These are phyloP conservation scores for Stentor coeruleus DNA, from an alignment of 73 alveolate species.

Conservation along the genomic window DNA sequence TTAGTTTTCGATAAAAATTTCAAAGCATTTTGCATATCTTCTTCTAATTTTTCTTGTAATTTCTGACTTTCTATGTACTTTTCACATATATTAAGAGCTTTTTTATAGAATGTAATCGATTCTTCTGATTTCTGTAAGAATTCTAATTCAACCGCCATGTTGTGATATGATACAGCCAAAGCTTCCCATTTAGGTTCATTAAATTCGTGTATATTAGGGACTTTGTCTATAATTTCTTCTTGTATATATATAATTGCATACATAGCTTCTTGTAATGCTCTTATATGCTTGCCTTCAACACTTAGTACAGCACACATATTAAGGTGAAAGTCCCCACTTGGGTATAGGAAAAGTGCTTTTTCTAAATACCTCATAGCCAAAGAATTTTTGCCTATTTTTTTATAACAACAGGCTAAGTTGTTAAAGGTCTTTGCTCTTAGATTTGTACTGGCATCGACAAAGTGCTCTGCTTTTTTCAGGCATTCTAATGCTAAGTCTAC, in stretches of 20 bases:
- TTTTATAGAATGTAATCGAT: too few relatives aligned
- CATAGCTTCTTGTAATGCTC: constrained; percentile 73
- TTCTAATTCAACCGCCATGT: constrained; percentile 81
- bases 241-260: constrained; percentile 19
- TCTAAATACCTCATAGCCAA: constrained; percentile 66
- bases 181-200: constrained; percentile 33
- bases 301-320: constrained; percentile 79
- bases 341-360: constrained; percentile 63
- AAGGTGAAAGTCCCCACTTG: constrained; percentile 79
- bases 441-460: constrained; percentile 54
- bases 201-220: neutral
- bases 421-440: constrained; percentile 71
- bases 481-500: constrained; percentile 66
- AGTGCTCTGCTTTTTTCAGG: constrained; percentile 78
- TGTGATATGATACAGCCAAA: constrained; percentile 81
- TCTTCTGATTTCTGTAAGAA: neutral
- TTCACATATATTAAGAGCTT: neutral
- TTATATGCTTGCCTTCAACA: constrained; percentile 61
- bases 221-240: constrained; percentile 13
- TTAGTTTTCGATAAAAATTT: too few relatives aligned
- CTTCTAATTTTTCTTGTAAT: neutral
- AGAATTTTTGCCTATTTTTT: constrained; percentile 60
- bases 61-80: neutral
- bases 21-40: neutral
- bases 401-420: constrained; percentile 80